Conservation (phyloP, 257 asterid species). For the Orobanche coerulescens region DNA sequence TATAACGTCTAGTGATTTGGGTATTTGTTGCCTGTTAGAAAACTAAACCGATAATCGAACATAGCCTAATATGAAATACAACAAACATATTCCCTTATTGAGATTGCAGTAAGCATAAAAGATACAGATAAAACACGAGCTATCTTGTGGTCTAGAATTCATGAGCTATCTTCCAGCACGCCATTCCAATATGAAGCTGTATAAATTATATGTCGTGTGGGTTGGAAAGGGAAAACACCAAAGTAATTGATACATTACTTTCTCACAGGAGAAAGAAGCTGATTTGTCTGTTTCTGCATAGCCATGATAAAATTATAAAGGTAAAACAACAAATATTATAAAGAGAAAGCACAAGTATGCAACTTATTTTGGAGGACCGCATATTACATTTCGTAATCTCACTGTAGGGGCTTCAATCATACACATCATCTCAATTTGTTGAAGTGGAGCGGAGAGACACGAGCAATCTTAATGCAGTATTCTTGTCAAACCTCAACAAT, state of each 20-base stretch:
- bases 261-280: constrained; percentile 21
- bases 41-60: background rate
- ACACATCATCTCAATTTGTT: background rate
- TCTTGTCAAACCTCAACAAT: background rate
- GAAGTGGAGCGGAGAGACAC: background rate
- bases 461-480: constrained; percentile 11
- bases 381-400: background rate
- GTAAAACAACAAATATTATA: background rate
- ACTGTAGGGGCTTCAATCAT: background rate
- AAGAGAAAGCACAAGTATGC: background rate
- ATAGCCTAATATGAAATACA: constrained; percentile 9
- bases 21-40: background rate
- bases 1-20: constrained; percentile 1
- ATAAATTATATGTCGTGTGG: constrained; percentile 23
- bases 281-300: constrained; percentile 26
- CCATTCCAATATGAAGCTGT: constrained; percentile 24
- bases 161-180: constrained; percentile 15
- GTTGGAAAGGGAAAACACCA: constrained; percentile 21
- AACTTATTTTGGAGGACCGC: background rate
- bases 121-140: constrained; percentile 22
- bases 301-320: constrained; percentile 14
- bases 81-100: constrained; percentile 14
- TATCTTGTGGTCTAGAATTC: constrained; percentile 18
- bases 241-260: constrained; percentile 26
- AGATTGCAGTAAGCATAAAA: constrained; percentile 1